phyloP scores from a whole-genome alignment of 768 basidiomycete species.

The Auricularia cornea region DNA sequence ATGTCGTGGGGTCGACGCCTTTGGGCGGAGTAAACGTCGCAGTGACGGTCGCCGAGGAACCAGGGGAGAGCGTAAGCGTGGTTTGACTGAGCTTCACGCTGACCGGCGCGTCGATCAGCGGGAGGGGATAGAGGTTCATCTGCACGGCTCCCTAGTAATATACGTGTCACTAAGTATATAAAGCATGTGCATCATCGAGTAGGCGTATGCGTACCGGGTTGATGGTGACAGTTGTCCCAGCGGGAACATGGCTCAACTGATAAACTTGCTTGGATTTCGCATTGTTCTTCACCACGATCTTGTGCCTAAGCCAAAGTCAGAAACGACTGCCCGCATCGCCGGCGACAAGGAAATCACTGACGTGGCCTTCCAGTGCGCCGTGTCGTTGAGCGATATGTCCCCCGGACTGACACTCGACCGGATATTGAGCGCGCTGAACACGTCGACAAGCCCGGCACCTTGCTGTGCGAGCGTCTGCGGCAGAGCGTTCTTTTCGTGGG shows the following conservation, averaged over 20 bases:
- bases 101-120: slow-evolving; percentile 37
- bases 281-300: slow-evolving; percentile 38
- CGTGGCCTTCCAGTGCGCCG: slow-evolving; percentile 42
- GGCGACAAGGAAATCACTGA: no score
- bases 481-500: slow-evolving; percentile 40
- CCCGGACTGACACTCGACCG: slow-evolving; percentile 45
- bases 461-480: slow-evolving; percentile 45
- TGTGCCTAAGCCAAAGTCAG: slow-evolving; percentile 3
- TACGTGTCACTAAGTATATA: no score
- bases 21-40: slow-evolving; percentile 40
- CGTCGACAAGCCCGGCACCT: slow-evolving; percentile 50
- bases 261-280: slow-evolving; percentile 37
- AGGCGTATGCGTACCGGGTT: no score
- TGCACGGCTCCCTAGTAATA: no score
- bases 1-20: slow-evolving; percentile 31
- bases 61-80: slow-evolving; percentile 37
- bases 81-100: slow-evolving; percentile 37
- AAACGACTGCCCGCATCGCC: no score
- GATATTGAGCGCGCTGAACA: slow-evolving; percentile 47
- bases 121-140: slow-evolving; percentile 53
- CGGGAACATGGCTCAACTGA: slow-evolving; percentile 45
- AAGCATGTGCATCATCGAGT: no score
- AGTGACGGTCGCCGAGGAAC: slow-evolving; percentile 32
- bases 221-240: slow-evolving; percentile 43
- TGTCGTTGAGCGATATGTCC: slow-evolving; percentile 58